These are phyloP conservation scores for Colletotrichum viniferum DNA, from an alignment of 2,329 filamentous ascomycete genomes.

Conservation along the genomic window DNA sequence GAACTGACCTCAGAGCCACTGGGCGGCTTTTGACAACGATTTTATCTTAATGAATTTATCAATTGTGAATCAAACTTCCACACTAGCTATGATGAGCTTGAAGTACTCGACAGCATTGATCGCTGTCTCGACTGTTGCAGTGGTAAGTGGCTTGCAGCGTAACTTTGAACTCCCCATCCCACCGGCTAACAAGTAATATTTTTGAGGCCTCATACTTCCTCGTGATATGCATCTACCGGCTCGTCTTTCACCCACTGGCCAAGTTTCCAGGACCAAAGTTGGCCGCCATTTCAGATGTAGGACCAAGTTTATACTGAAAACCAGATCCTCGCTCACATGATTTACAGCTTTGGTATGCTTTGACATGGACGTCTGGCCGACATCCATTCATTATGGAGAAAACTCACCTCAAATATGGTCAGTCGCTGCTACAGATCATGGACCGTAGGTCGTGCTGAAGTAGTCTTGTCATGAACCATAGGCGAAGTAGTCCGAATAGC, in stretches of 20 bases:
- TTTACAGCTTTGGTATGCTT: background rate
- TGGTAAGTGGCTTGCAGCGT: background rate
- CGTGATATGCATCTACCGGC: background rate
- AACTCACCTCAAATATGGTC: background rate
- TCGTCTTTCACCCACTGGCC: background rate
- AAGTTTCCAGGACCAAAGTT: background rate
- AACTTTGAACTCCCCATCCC: too few relatives aligned
- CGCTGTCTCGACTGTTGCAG: background rate
- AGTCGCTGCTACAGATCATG: background rate
- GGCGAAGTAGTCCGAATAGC: background rate
- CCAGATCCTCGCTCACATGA: background rate
- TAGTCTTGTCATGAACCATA: background rate
- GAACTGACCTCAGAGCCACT: background rate
- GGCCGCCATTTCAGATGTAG: background rate
- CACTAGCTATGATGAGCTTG: background rate
- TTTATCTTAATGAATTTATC: background rate
- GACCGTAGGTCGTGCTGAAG: background rate
- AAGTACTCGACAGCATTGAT: background rate
- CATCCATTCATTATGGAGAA: background rate
- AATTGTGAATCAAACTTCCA: fast-evolving
- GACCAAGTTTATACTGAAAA: too few relatives aligned
- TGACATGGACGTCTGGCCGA: background rate
- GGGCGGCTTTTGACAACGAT: background rate
- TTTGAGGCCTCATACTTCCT: background rate
- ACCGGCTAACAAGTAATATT: background rate